Conservation (phyloP, 176 grass and related monocot genomes). For the Hordeum marinum region DNA sequence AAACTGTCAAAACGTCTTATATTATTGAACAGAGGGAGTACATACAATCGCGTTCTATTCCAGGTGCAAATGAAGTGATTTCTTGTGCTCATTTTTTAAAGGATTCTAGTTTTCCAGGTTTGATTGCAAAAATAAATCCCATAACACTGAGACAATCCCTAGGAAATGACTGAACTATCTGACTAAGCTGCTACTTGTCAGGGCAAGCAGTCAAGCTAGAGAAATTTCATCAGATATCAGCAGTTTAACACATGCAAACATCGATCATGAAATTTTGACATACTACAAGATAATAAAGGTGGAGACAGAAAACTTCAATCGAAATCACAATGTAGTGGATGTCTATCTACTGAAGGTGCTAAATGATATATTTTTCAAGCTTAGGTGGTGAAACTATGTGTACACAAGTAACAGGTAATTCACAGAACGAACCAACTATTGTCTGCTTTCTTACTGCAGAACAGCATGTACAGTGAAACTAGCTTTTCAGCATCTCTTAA, state of each 20-base stretch:
- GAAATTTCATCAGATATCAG: neutral
- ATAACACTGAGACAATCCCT: neutral
- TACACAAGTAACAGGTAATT: neutral
- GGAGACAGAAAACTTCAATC: neutral
- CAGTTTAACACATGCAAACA: neutral
- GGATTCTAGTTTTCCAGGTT: neutral
- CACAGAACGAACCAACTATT: neutral
- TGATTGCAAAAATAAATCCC: neutral
- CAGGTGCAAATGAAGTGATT: neutral
- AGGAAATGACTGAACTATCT: neutral
- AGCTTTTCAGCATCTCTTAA: too few species aligned
- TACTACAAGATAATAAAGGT: neutral
- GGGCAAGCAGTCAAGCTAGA: neutral
- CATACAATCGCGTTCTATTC: neutral
- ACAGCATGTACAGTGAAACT: neutral
- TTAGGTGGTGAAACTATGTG: neutral
- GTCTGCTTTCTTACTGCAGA: neutral
- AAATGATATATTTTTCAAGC: neutral
- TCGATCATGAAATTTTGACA: neutral
- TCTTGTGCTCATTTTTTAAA: neutral
- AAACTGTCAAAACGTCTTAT: too few species aligned
- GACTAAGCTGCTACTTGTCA: neutral
- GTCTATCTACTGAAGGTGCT: neutral
- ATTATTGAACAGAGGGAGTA: too few species aligned
- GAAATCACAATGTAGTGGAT: neutral